Evolutionary conservation across 768 basidiomycete genomes (phyloP).

Genomic region (Serendipita sp.): DNA sequence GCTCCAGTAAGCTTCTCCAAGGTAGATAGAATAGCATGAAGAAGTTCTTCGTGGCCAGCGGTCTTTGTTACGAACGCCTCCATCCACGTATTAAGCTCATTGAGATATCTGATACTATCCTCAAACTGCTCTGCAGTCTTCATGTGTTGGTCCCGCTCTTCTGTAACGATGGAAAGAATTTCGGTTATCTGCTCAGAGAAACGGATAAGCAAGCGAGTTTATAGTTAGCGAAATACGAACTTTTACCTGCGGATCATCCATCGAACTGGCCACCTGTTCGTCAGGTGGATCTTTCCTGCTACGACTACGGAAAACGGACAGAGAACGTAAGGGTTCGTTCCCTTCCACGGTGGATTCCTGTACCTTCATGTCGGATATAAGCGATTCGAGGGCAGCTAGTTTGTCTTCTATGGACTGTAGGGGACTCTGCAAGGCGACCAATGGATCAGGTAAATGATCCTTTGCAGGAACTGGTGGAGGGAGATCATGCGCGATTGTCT

Average conservation of each 20-base stretch:
- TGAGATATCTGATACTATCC: slow-evolving; percentile 62
- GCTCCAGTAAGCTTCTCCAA: neutral
- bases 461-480: neutral
- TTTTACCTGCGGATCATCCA: neutral
- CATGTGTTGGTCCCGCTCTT: slow-evolving; percentile 31
- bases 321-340: neutral
- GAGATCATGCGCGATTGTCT: neutral
- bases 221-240: too few species aligned
- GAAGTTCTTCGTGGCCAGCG: slow-evolving; percentile 8
- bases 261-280: too few species aligned
- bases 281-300: neutral
- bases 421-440: neutral
- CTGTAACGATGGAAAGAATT: slow-evolving; percentile 31
- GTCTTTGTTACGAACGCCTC: slow-evolving; percentile 36
- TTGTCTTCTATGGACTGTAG: neutral
- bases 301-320: neutral
- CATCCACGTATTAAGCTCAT: slow-evolving; percentile 75
- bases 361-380: neutral
- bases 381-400: neutral
- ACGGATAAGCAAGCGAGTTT: too few species aligned
- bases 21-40: slow-evolving; percentile 15
- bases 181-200: slow-evolving; percentile 10
- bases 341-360: neutral
- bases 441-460: neutral
- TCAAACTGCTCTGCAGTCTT: slow-evolving; percentile 46